These are phyloP conservation scores for Rhynchospora pubera DNA, from an alignment of 176 grass and related monocot genomes.

Conservation along the genomic window DNA sequence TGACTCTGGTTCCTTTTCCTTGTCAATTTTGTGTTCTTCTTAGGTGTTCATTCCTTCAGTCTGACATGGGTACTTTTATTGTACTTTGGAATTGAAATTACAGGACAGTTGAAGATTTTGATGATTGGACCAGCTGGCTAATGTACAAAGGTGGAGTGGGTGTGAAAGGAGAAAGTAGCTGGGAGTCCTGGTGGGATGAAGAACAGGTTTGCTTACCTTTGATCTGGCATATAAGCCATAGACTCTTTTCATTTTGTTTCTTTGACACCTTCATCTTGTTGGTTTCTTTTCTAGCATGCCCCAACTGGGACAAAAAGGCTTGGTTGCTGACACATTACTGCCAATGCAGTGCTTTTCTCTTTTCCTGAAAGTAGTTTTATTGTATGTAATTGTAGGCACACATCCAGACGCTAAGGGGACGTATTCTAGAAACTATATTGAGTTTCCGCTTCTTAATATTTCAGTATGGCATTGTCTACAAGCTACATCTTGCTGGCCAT, in stretches of 20 bases:
- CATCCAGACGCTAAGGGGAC: conserved; percentile 70
- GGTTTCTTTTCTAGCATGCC: too few relatives aligned
- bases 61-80: not conserved
- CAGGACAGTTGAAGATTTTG: conserved; percentile 92
- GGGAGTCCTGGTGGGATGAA: conserved; percentile 98
- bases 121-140: conserved; percentile 94
- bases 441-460: conserved; percentile 79
- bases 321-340: not conserved
- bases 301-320: too few relatives aligned
- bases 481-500: conserved; percentile 49
- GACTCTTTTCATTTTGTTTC: not conserved
- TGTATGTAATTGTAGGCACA: conserved; percentile 43
- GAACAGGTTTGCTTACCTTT: conserved; percentile 49
- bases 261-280: not conserved
- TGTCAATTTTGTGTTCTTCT: not conserved
- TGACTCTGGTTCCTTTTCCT: not conserved
- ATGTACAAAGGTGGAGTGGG: conserved; percentile 97
- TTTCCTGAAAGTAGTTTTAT: not conserved
- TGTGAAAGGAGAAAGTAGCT: conserved; percentile 85
- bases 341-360: not conserved
- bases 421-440: conserved; percentile 85
- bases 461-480: conserved; percentile 96
- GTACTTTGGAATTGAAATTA: conserved; percentile 4
- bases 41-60: not conserved
- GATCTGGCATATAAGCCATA: conserved; percentile 14